A percentile compares a stretch with the other conserved stretches of the same genome.
These are phyloP conservation scores for Camellia lanceoleosa DNA, from an alignment of 148 eudicot genomes.

Conservation along the genomic window DNA sequence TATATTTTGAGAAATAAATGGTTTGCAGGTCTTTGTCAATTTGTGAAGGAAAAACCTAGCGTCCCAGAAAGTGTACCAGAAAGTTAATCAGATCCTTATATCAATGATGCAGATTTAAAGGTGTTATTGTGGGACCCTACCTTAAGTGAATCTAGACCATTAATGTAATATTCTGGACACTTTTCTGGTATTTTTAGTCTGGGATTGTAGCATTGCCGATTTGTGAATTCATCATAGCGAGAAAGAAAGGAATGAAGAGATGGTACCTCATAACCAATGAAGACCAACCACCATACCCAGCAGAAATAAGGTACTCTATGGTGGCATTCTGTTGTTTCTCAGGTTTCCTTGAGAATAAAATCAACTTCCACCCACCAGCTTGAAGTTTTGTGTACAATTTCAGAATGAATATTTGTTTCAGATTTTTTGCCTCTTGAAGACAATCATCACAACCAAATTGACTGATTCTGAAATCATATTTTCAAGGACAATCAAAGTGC, in stretches of 20 bases:
- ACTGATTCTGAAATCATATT: slow-evolving; percentile 8
- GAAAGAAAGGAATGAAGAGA: neutral
- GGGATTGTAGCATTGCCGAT: too few relatives aligned
- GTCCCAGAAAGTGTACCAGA: too few relatives aligned
- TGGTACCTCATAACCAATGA: slow-evolving; percentile 41
- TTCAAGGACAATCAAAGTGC: neutral
- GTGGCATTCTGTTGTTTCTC: slow-evolving; percentile 27
- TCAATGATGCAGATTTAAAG: too few relatives aligned
- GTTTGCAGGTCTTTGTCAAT: neutral
- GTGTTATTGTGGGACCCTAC: neutral
- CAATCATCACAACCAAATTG: slow-evolving; percentile 16
- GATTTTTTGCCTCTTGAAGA: slow-evolving; percentile 21
- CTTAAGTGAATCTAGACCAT: too few relatives aligned
- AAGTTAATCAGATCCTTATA: too few relatives aligned
- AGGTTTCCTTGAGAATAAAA: slow-evolving; percentile 37
- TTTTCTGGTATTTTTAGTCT: too few relatives aligned
- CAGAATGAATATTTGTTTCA: slow-evolving; percentile 16
- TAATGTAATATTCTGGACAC: too few relatives aligned
- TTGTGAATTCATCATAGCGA: neutral
- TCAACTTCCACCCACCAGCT: slow-evolving; percentile 32
- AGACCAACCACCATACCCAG: slow-evolving; percentile 30
- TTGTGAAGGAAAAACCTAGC: neutral
- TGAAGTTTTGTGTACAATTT: slow-evolving; percentile 35
- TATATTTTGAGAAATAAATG: neutral
- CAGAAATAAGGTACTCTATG: slow-evolving; percentile 25